Percentiles rank a stretch among this genome's conserved stretches.
Evolutionary conservation across 2,329 filamentous ascomycete species (phyloP).

Genomic region (Aspergillus sclerotialis): DNA sequence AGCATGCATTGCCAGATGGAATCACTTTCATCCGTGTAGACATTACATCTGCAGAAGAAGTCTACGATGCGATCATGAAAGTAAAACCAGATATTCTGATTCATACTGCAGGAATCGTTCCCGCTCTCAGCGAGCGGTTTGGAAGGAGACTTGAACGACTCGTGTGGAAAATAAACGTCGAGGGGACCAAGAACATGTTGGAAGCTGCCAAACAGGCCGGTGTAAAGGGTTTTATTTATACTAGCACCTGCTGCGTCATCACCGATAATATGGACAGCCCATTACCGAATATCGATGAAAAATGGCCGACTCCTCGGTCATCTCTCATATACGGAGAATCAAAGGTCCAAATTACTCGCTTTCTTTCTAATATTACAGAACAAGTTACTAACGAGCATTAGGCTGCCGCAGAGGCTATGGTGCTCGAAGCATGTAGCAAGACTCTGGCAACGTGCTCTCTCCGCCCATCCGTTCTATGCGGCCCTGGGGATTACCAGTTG

Average conservation of each 20-base stretch:
- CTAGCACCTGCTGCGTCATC: constrained; percentile 49
- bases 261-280: constrained; percentile 41
- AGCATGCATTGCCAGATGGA: constrained; percentile 19
- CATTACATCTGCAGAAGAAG: constrained; percentile 21
- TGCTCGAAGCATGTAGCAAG: constrained; percentile 29
- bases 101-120: constrained; percentile 48
- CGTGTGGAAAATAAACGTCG: constrained; percentile 47
- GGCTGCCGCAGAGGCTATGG: constrained; percentile 36
- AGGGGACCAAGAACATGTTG: constrained; percentile 49
- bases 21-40: constrained; percentile 25
- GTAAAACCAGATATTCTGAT: constrained; percentile 44
- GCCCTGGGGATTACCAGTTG: constrained; percentile 36
- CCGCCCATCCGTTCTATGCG: constrained; percentile 38
- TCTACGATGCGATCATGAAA: constrained; percentile 29
- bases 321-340: constrained; percentile 41
- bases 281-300: constrained; percentile 33
- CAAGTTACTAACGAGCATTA: constrained; percentile 14
- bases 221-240: constrained; percentile 48
- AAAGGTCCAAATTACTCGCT: constrained; percentile 21
- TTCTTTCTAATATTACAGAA: constrained; percentile 1
- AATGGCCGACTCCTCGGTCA: constrained; percentile 29
- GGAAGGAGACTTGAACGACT: constrained; percentile 25
- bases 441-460: constrained; percentile 34
- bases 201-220: constrained; percentile 37
- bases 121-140: constrained; percentile 30